Base-by-base conservation (phyloP, 495 filamentous ascomycete species). In the Chaetomium tenue region DNA sequence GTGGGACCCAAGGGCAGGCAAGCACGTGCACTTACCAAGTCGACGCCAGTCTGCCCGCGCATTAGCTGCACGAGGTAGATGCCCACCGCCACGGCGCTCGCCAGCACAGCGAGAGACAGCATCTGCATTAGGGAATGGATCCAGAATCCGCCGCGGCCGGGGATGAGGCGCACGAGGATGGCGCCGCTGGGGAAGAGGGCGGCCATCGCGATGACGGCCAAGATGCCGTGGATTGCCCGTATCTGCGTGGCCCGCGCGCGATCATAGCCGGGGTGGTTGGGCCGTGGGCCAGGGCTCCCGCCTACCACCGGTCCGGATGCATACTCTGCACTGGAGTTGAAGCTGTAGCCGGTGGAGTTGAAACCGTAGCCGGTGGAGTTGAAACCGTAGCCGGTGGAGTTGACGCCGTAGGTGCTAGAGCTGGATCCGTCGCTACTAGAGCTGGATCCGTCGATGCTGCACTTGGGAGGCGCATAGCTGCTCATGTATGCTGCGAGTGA, bases 21-120 rank as follows among this genome's bases (percentile, higher is more conserved):
- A n/a, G n/a, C n/a, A n/a, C n/a, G n/a, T n/a, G n/a, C 9, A 23
- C 58, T 40, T 25, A 57, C 53, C 42, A 63, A 23, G 3, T 56
- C 42, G n/a, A 37, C 6, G 1, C 52, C 52, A 28, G 39, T 28
- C 5, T 15, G 13, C 16, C 13, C 11, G 53, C 62, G 70, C 25
- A 78, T 72, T n/a, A 56, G 66, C 55, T 46, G 78, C 68, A 76
- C 82, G 63, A 72, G 81, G 18, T 73, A 74, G 9, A 91, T 73
- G 2, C 89, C 89, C 37, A 90, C 47, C 0, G 76, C 86, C 8
- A 87, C 76, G 0, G 83, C 88, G 5, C 81, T 77, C 20, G 87
- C 67, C 6, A 80, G 81, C 0, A 86, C 50, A 4, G 71, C 47
- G 42, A 84, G 77, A 11, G 82, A 80, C 15, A 87, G 62, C 1